Conservation (phyloP, 2,329 filamentous ascomycete species). For the Fonsecaea pugnacius region DNA sequence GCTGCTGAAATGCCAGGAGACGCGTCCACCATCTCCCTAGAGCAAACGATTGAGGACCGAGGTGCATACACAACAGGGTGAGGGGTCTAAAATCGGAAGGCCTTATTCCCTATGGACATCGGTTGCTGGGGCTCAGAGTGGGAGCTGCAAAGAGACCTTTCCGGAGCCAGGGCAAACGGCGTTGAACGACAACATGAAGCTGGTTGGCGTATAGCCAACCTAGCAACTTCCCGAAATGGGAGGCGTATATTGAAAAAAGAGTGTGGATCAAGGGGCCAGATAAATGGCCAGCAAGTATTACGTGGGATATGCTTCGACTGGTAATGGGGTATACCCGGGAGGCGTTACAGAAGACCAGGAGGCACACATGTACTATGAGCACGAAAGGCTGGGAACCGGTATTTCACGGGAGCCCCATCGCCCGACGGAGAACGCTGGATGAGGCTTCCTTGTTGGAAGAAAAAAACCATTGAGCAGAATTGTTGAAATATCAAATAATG, state of each 20-base stretch:
- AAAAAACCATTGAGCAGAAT: not conserved
- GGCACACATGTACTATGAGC: conserved; percentile 1
- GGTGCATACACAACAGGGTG: not conserved
- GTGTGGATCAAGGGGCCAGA: not conserved
- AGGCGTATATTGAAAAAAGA: not conserved
- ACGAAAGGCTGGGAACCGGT: not conserved
- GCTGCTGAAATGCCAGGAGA: not conserved
- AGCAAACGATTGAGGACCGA: not conserved
- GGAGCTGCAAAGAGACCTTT: not conserved
- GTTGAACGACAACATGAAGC: not conserved
- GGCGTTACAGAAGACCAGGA: not conserved
- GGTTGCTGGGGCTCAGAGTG: not conserved
- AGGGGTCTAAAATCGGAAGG: not conserved
- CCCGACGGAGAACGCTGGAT: not conserved
- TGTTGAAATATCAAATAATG: not conserved
- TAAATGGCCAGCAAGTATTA: not conserved
- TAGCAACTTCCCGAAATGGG: not conserved
- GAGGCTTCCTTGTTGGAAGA: not conserved
- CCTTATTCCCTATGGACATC: not conserved
- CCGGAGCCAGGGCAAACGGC: not conserved
- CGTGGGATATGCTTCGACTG: not conserved
- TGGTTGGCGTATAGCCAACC: not conserved
- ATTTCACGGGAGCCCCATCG: not conserved
- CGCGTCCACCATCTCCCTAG: not conserved
- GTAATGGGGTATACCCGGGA: not conserved